Evolutionary conservation across 495 filamentous ascomycete genomes (phyloP).

Genomic region (Aspergillus bertholletiae): DNA sequence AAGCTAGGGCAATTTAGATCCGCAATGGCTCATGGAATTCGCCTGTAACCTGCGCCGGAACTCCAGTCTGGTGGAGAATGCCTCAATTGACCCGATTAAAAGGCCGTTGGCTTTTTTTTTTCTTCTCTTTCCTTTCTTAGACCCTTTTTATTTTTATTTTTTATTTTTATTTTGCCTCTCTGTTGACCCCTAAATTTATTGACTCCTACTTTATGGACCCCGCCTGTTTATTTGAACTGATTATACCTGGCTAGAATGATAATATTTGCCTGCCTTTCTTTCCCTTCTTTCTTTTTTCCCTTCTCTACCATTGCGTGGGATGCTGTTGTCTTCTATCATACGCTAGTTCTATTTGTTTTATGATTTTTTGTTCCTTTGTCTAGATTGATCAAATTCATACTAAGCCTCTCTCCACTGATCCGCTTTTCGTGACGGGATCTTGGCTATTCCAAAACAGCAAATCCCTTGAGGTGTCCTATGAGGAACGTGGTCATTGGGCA

Average conservation of each 20-base stretch:
- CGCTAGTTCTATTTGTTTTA: conserved; percentile 10
- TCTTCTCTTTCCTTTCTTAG: conserved; percentile 8
- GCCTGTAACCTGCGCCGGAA: conserved; percentile 10
- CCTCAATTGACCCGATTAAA: conserved; percentile 9
- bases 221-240: conserved; percentile 24
- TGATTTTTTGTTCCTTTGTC: conserved; percentile 9
- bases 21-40: conserved; percentile 15
- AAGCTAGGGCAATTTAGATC: conserved; percentile 21
- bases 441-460: conserved; percentile 13
- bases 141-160: conserved; percentile 1
- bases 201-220: conserved; percentile 15
- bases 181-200: background rate
- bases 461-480: conserved; percentile 6
- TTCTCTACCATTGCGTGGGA: conserved; percentile 12
- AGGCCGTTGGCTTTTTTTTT: conserved; percentile 8
- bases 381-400: conserved; percentile 6
- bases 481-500: conserved; percentile 30
- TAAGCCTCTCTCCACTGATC: conserved; percentile 15
- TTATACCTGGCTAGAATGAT: conserved; percentile 18
- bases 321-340: conserved; percentile 8
- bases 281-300: conserved; percentile 20
- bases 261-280: conserved; percentile 16
- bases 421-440: conserved; percentile 14
- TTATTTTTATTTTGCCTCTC: conserved; percentile 2
- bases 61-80: conserved; percentile 15